phyloP scores from a whole-genome alignment of 1,139 yeast species.

The Taphrina betulina region DNA sequence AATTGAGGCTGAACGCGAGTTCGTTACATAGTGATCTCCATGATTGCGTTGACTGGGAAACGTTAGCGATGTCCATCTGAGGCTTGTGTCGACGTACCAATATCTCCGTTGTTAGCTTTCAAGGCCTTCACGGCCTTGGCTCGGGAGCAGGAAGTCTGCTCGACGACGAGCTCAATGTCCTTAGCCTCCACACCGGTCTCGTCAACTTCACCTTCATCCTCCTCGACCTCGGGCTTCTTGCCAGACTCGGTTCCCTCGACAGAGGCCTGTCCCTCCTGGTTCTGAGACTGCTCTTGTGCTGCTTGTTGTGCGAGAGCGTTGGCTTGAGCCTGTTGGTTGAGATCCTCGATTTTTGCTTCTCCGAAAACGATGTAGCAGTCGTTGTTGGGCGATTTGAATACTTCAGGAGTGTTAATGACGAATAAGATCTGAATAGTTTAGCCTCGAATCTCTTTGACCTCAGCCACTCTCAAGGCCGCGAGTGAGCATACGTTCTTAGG shows the following conservation, averaged over 20 bases:
- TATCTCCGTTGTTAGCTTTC: constrained; percentile 61
- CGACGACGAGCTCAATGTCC: constrained; percentile 40
- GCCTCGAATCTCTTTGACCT: not conserved
- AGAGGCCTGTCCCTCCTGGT: constrained; percentile 46
- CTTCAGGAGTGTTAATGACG: constrained; percentile 94
- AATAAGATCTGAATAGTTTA: constrained; percentile 51
- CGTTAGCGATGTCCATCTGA: not conserved
- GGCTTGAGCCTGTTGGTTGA: constrained; percentile 62
- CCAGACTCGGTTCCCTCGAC: constrained; percentile 39
- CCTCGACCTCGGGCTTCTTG: constrained; percentile 38
- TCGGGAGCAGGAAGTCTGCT: constrained; percentile 82
- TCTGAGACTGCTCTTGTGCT: constrained; percentile 45
- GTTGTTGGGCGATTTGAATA: constrained; percentile 81
- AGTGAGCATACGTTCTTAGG: constrained; percentile 64
- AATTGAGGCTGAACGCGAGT: too few species aligned
- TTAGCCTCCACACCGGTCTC: constrained; percentile 42
- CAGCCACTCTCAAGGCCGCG: not conserved
- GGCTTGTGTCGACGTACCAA: constrained; percentile 5
- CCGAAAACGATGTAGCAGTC: constrained; percentile 97
- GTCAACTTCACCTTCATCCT: constrained; percentile 40
- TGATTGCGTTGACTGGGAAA: constrained; percentile 26
- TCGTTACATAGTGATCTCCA: constrained; percentile 32
- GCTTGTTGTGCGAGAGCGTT: constrained; percentile 41
- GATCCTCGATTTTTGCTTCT: constrained; percentile 93
- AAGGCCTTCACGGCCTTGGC: constrained; percentile 89